Evolutionary conservation across 345 rosid genomes (phyloP), one percentile per base, ranked within the genome.

Genomic region (Cardamine occulta): DNA sequence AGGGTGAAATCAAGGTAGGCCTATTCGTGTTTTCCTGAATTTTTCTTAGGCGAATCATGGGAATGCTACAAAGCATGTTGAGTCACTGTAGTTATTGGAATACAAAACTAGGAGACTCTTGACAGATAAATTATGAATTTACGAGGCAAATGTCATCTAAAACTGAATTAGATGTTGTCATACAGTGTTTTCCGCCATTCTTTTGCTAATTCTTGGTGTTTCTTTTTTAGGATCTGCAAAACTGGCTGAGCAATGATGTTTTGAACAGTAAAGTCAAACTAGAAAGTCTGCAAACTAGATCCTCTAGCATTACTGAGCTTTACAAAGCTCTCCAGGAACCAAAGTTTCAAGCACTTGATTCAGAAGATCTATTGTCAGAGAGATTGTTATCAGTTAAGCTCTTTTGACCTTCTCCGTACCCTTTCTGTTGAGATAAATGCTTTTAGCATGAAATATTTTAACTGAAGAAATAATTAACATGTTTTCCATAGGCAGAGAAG

Each of bases 1-100:
- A 80, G 47, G 59, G 60, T 82, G 97, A 93, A 81, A 84, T 95
- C 79, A 78, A 83, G 98, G 99, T 95, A 64, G 51, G 85, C 68
- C 19, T 61, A 42, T 74, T 72, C 40, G 3, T 39, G 9, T 71
- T 57, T 66, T 24, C 37, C 58, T n/a, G 14, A 64, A n/a, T 23
- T 4, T 11, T 74, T 0, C 35, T 1, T 65, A 32, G 40, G 26
- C 1, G 19, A 42, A 44, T 29, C 55, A 23, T 42, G 18, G 34
- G 32, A 62, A 45, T 45, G 59, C 49, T 65, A n/a, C 51, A 24
- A 65, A 63, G 24, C 35, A 9, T 17, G 19, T 44, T 55, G 35
- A 45, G 28, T 51, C 9, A 56, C 31, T 66, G 26, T 55, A 54
- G 57, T 15, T 42, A 44, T 45, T 66, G 42, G 40, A 58, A 58